Percentiles rank a stretch among this genome's conserved stretches.
Evolutionary conservation across 176 grass and related monocot genomes (phyloP).

Genomic region (Poa pratensis): DNA sequence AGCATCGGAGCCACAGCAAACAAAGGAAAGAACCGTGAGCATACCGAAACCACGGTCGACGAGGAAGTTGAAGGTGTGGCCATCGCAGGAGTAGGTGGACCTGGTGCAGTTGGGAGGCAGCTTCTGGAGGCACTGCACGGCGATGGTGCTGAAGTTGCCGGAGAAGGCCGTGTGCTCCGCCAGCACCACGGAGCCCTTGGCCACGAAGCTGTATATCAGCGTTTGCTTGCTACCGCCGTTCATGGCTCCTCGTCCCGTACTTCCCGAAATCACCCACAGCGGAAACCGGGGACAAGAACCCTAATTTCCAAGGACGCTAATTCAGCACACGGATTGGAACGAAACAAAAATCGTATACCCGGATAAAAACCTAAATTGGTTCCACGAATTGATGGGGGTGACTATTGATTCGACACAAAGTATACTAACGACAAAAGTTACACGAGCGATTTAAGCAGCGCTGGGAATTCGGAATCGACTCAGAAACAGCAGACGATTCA

Average conservation of each 20-base stretch:
- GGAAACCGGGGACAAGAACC: neutral
- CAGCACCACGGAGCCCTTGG: conserved; percentile 86
- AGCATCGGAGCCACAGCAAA: too few relatives aligned
- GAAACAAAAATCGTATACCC: neutral
- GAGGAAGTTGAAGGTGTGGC: conserved; percentile 95
- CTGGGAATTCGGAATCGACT: neutral
- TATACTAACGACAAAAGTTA: neutral
- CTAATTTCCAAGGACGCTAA: conserved; percentile 17
- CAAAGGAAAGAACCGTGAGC: neutral
- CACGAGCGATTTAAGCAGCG: neutral
- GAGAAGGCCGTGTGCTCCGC: conserved; percentile 93
- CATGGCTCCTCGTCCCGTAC: conserved; percentile 48
- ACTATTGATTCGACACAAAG: neutral
- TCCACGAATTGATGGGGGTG: too few relatives aligned
- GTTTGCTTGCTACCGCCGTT: conserved; percentile 58
- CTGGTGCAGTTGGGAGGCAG: conserved; percentile 72
- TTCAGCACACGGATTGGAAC: conserved; percentile 27
- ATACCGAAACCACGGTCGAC: conserved; percentile 80
- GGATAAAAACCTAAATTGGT: neutral
- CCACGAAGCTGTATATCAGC: conserved; percentile 94
- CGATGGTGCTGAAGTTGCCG: conserved; percentile 96
- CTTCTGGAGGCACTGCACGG: conserved; percentile 95
- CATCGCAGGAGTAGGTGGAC: conserved; percentile 97
- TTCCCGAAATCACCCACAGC: neutral
- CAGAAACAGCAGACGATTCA: neutral